phyloP scores from a whole-genome alignment of 148 eudicot species.

The Bassia scoparia region DNA sequence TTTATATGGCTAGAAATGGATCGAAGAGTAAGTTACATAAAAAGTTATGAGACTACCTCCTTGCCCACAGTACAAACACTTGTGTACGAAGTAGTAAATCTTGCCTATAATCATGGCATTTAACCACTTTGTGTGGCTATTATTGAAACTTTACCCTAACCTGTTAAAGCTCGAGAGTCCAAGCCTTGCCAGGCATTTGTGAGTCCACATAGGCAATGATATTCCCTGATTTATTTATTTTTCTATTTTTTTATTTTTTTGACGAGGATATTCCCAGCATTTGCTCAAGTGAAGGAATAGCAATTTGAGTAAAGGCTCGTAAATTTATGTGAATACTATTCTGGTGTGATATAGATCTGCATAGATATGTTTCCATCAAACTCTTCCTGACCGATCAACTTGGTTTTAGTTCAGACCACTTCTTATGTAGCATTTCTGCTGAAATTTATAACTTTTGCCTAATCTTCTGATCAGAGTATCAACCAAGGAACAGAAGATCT shows the following conservation, averaged over 20 bases:
- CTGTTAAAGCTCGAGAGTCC: no score
- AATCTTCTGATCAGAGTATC: slow-evolving; percentile 45
- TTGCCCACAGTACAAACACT: not conserved
- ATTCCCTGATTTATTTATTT: no score
- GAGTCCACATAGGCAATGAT: no score
- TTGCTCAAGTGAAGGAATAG: not conserved
- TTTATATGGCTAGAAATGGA: not conserved
- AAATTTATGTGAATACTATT: not conserved
- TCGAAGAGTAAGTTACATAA: not conserved
- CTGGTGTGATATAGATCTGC: not conserved
- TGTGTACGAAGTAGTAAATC: not conserved
- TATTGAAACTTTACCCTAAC: not conserved
- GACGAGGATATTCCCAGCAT: no score
- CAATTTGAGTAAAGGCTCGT: not conserved
- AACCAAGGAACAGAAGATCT: slow-evolving; percentile 64
- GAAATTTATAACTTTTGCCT: slow-evolving; percentile 6
- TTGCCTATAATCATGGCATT: not conserved
- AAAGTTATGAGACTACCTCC: not conserved
- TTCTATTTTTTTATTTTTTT: no score
- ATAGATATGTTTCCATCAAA: not conserved
- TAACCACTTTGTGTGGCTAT: no score
- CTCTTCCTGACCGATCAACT: not conserved
- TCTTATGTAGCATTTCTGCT: not conserved
- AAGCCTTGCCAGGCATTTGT: not conserved
- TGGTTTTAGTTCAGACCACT: not conserved